These are phyloP conservation scores for Diaporthe amygdali DNA, from an alignment of 2,329 filamentous ascomycete species.

Conservation along the genomic window DNA sequence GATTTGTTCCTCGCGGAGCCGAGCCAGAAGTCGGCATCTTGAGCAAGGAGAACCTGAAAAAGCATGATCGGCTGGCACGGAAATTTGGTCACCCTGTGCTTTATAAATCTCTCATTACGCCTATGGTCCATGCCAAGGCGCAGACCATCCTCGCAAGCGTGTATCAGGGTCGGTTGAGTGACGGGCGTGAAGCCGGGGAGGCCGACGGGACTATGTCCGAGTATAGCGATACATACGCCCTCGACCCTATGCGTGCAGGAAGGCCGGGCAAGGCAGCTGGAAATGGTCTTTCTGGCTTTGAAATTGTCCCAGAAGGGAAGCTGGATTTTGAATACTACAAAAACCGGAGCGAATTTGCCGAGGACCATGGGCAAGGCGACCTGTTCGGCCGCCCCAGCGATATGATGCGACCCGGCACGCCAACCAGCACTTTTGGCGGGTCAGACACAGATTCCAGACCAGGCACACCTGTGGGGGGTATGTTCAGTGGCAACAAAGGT, in stretches of 20 bases:
- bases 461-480: conserved; percentile 51
- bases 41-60: conserved; percentile 61
- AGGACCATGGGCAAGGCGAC: conserved; percentile 82
- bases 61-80: conserved; percentile 73
- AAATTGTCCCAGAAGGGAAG: conserved; percentile 84
- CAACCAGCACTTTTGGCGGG: conserved; percentile 52
- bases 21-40: conserved; percentile 50
- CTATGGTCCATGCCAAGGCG: conserved; percentile 93
- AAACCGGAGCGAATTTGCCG: conserved; percentile 84
- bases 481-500: conserved; percentile 36
- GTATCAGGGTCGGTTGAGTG: conserved; percentile 79
- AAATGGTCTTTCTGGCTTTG: conserved; percentile 71
- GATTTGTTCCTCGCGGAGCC: conserved; percentile 50
- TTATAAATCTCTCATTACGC: conserved; percentile 87
- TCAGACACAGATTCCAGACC: conserved; percentile 53
- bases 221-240: conserved; percentile 81
- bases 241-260: conserved; percentile 80
- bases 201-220: conserved; percentile 66
- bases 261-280: conserved; percentile 47
- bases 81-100: conserved; percentile 91
- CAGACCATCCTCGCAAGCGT: conserved; percentile 86
- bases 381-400: conserved; percentile 67
- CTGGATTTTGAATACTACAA: conserved; percentile 94
- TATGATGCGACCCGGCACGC: conserved; percentile 65
- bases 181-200: conserved; percentile 65